Evolutionary conservation across 306 rosid species (phyloP), one percentile per base, ranked within the genome.

Genomic region (Morella rubra): DNA sequence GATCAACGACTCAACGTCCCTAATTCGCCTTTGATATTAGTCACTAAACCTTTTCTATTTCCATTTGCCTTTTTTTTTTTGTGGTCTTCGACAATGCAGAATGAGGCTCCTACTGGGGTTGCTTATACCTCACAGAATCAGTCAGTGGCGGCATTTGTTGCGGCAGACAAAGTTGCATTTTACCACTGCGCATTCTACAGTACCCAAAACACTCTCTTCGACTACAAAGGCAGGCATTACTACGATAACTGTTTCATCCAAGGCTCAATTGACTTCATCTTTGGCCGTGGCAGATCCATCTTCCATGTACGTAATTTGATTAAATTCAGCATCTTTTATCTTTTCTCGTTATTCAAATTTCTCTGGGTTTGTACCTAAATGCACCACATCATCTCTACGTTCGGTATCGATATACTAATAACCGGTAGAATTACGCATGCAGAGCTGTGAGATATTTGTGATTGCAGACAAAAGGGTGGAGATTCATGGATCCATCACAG

Each of bases 61-160:
- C 5, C 40, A 5, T 15, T 5, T n/a, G 27, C 18, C 5, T n/a
- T n/a, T 3, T 3, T 56, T 18, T 55, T 45, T 11, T n/a, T 7
- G 10, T 3, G 4, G 70, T 12, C 40, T 14, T 15, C 32, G 19
- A 51, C 1, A 45, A 16, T 61, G 72, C 87, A 92, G 99, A 95
- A 95, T 77, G 99, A 95, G n/a, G 99, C 99, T 68, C 99, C 99
- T 0, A 95, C 97, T 1, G 99, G 99, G 20, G 71, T 88, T 49
- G 97, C 99, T 0, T 92, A 91, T 76, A 92, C 99, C 13, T 95
- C 99, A 0, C 99, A 95, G 78, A 95, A 95, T 60, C 99, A 95
- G 81, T 95, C 97, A 0, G 99, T 92, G 82, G 99, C 97, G 16
- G 96, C 88, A 76, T 88, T 87, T 78, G 97, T 92, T 27, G 96